Evolutionary conservation across 352 stramenopile species (phyloP).

Genomic region (Pilasporangium apinafurcum): DNA sequence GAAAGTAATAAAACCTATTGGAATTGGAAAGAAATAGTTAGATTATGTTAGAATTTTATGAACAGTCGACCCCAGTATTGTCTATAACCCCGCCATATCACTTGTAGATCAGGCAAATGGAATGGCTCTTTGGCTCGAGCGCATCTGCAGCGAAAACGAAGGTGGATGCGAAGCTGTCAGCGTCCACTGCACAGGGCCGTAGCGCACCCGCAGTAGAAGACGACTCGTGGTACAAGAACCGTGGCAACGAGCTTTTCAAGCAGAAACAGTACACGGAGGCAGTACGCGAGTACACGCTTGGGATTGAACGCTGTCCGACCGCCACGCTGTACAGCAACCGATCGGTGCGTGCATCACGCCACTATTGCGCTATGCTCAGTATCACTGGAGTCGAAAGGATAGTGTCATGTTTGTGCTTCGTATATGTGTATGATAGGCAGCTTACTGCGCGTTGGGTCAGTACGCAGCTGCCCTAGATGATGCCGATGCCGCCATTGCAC

Average conservation of each 20-base stretch:
- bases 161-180: conserved; percentile 40
- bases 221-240: conserved; percentile 58
- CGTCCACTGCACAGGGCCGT: conserved; percentile 48
- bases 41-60: too few relatives aligned
- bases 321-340: conserved; percentile 78
- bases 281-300: conserved; percentile 52
- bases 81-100: too few relatives aligned
- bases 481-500: conserved; percentile 45
- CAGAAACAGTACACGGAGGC: conserved; percentile 44
- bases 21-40: too few relatives aligned
- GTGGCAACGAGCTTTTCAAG: conserved; percentile 64
- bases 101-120: too few relatives aligned
- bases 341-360: conserved; percentile 40
- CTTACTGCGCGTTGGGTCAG: conserved; percentile 50
- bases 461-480: conserved; percentile 48
- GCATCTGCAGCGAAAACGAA: conserved; percentile 6
- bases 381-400: background rate
- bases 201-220: conserved; percentile 58
- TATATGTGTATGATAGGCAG: conserved; percentile 17
- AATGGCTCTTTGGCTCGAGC: conserved; percentile 52
- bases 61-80: too few relatives aligned
- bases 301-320: conserved; percentile 40
- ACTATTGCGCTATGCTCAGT: too few relatives aligned
- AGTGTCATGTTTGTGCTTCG: background rate
- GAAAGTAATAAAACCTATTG: too few relatives aligned